These are phyloP conservation scores for Diaporthe citriasiana DNA, from an alignment of 2,329 filamentous ascomycete genomes.

Conservation along the genomic window DNA sequence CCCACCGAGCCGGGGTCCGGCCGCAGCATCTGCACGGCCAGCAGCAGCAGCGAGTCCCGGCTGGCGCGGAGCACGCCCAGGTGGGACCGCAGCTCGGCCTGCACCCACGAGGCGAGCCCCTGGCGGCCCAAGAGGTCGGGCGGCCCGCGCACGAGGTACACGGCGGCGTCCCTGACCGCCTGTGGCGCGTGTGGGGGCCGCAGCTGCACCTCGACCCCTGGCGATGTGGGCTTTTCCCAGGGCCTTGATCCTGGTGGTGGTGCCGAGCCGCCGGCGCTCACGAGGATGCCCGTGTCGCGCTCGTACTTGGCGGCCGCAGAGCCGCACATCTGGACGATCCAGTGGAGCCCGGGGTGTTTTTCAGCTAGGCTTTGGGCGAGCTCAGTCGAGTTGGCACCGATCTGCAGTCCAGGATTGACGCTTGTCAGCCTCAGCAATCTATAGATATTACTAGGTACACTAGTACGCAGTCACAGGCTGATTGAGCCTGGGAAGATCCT, in stretches of 20 bases:
- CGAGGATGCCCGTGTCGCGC: background rate
- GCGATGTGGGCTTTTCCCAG: background rate
- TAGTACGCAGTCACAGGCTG: too few species aligned
- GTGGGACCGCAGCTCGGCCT: background rate
- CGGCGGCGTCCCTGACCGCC: background rate
- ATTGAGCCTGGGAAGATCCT: background rate
- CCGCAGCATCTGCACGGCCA: background rate
- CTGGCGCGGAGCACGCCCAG: background rate
- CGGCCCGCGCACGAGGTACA: background rate
- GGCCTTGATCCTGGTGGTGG: background rate
- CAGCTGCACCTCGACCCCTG: background rate
- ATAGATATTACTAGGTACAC: too few species aligned
- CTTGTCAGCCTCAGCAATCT: too few species aligned
- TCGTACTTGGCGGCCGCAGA: background rate
- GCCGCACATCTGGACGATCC: background rate
- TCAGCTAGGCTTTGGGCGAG: background rate
- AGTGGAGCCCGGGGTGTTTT: background rate
- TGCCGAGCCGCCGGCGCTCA: too few species aligned
- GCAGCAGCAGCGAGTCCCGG: background rate
- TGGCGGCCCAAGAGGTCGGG: background rate
- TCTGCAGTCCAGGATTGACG: background rate
- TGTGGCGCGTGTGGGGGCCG: background rate
- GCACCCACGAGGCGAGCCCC: background rate
- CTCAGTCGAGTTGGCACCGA: background rate
- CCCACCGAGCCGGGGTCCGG: background rate